phyloP scores from a whole-genome alignment of 2,329 filamentous ascomycete species.

The Penicillium sp. region DNA sequence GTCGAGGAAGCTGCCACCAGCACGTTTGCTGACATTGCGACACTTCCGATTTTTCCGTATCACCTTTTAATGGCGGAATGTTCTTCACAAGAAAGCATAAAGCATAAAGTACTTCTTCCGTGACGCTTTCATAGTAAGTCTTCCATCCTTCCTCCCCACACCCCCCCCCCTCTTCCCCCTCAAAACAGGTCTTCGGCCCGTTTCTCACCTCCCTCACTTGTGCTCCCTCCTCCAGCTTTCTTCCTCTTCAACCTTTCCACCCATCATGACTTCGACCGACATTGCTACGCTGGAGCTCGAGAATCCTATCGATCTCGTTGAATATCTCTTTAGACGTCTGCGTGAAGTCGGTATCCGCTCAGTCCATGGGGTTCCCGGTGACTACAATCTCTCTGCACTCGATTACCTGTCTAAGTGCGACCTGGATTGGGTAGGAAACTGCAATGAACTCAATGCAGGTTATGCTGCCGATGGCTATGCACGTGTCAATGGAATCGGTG shows the following conservation, averaged over 20 bases:
- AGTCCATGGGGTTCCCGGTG: slow-evolving; percentile 59
- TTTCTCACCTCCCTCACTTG: background rate
- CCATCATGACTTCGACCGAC: slow-evolving; percentile 41
- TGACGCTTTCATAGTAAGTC: too few relatives aligned
- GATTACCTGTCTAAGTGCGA: slow-evolving; percentile 61
- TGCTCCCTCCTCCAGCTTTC: background rate
- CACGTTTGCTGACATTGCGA: background rate
- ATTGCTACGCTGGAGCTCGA: slow-evolving; percentile 50
- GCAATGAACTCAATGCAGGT: slow-evolving; percentile 66
- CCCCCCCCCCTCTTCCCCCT: background rate
- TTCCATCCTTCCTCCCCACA: too few relatives aligned
- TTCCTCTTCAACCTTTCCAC: background rate
- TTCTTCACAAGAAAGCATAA: too few relatives aligned
- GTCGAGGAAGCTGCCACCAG: background rate
- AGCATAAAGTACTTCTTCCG: too few relatives aligned
- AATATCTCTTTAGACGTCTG: slow-evolving; percentile 56
- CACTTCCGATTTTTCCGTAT: background rate
- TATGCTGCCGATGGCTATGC: slow-evolving; percentile 84
- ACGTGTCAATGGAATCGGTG: slow-evolving; percentile 70
- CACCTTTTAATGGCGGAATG: too few relatives aligned
- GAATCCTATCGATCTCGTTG: slow-evolving; percentile 49
- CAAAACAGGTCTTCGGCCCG: too few relatives aligned
- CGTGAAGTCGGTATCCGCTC: slow-evolving; percentile 54
- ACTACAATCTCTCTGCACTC: slow-evolving; percentile 70
- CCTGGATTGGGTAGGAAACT: slow-evolving; percentile 64